A percentile compares a stretch with the other conserved stretches of the same genome.
phyloP scores from a whole-genome alignment of 345 rosid genomes.

The Salix arbutifolia region DNA sequence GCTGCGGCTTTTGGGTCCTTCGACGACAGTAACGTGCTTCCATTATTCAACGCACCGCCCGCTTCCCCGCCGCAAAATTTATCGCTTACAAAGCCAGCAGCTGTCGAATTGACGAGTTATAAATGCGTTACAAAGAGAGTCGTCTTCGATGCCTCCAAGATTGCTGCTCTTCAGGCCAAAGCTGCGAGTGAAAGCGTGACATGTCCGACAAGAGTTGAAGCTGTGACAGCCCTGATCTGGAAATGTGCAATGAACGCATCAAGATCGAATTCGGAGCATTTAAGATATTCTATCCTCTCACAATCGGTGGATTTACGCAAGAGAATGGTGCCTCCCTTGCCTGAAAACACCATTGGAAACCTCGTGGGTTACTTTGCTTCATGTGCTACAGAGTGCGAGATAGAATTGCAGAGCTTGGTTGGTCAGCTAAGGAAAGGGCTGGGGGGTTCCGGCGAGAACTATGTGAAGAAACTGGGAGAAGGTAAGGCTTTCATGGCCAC shows the following conservation, averaged over 20 bases:
- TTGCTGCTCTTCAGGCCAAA: slow-evolving; percentile 13
- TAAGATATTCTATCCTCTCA: slow-evolving; percentile 1
- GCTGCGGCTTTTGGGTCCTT: background rate
- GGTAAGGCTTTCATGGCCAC: background rate
- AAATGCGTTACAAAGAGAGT: slow-evolving; percentile 6
- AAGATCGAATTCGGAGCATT: background rate
- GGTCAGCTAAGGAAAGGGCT: slow-evolving; percentile 15
- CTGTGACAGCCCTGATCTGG: slow-evolving; percentile 23
- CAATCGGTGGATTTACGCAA: slow-evolving; percentile 13
- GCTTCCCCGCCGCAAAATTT: slow-evolving; percentile 2
- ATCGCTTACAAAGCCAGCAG: background rate
- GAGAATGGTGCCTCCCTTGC: slow-evolving; percentile 1
- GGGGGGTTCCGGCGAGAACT: background rate
- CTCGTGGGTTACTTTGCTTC: slow-evolving; percentile 9
- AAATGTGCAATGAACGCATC: slow-evolving; percentile 19
- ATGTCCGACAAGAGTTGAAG: slow-evolving; percentile 21
- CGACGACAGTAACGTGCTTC: background rate
- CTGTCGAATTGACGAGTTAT: background rate
- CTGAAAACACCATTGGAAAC: slow-evolving; percentile 9
- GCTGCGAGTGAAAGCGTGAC: slow-evolving; percentile 1
- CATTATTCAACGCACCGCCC: background rate
- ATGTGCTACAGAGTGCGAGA: slow-evolving; percentile 7
- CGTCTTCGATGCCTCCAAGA: slow-evolving; percentile 7
- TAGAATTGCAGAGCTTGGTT: slow-evolving; percentile 23
- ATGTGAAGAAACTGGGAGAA: slow-evolving; percentile 5